Evolutionary conservation across 2,329 filamentous ascomycete genomes (phyloP).

Genomic region (Aspergillus fijiensis): DNA sequence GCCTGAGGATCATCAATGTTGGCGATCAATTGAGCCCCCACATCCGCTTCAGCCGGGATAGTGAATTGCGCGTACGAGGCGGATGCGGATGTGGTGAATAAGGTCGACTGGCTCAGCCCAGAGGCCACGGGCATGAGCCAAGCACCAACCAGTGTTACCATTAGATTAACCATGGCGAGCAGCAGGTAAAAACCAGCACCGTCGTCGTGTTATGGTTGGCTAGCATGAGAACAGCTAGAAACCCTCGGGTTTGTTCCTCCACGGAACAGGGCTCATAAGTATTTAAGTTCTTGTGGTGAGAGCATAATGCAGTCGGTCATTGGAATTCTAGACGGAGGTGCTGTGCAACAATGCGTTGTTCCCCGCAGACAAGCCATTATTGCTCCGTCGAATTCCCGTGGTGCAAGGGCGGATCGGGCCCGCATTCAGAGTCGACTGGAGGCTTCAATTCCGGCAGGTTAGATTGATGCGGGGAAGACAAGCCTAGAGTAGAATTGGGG

Average conservation of each 20-base stretch:
- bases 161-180: constrained; percentile 26
- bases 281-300: neutral
- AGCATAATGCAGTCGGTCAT: neutral
- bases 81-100: constrained; percentile 17
- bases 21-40: constrained; percentile 53
- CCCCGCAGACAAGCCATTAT: constrained; percentile 6
- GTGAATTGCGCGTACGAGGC: constrained; percentile 43
- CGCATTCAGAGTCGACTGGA: neutral
- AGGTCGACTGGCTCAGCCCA: constrained; percentile 20
- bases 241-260: neutral
- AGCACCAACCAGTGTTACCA: constrained; percentile 21
- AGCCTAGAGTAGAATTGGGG: neutral
- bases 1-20: constrained; percentile 66
- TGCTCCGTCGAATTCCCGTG: constrained; percentile 26
- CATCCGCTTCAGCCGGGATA: constrained; percentile 48
- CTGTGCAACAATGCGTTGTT: constrained; percentile 8
- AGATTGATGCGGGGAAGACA: constrained; percentile 1
- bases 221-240: neutral
- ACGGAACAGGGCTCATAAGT: neutral
- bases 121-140: constrained; percentile 29
- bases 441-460: neutral
- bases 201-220: constrained; percentile 11
- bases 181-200: neutral
- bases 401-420: constrained; percentile 7
- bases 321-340: constrained; percentile 9